phyloP scores from a whole-genome alignment of 1,139 yeast species.

The Geotrichum candidum region DNA sequence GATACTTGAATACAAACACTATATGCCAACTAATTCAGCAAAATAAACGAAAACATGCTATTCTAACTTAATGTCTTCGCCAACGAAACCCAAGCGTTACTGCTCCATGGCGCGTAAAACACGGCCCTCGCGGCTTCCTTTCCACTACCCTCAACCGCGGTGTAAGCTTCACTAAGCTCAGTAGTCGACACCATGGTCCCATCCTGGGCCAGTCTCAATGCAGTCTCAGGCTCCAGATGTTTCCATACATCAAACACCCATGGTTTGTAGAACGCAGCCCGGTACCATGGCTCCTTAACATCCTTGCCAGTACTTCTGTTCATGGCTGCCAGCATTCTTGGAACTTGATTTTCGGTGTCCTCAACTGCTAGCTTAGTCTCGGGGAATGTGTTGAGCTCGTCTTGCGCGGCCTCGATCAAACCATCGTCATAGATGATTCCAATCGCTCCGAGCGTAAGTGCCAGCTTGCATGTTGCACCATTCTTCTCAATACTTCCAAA shows the following conservation, averaged over 20 bases:
- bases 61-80: background rate
- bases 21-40: too few relatives aligned
- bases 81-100: slow-evolving; percentile 22
- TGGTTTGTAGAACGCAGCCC: slow-evolving; percentile 70
- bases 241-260: slow-evolving; percentile 64
- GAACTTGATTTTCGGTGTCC: slow-evolving; percentile 36
- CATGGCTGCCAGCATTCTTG: slow-evolving; percentile 51
- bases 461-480: slow-evolving; percentile 56
- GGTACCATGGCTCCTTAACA: slow-evolving; percentile 49
- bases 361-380: slow-evolving; percentile 49
- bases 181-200: slow-evolving; percentile 44
- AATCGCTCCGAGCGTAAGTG: slow-evolving; percentile 74
- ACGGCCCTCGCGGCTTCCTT: slow-evolving; percentile 57
- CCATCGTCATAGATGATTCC: slow-evolving; percentile 57
- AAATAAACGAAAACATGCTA: too few relatives aligned
- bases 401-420: slow-evolving; percentile 58
- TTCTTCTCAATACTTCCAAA: slow-evolving; percentile 51
- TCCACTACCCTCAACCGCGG: slow-evolving; percentile 41
- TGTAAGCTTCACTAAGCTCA: slow-evolving; percentile 50
- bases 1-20: too few relatives aligned
- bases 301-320: slow-evolving; percentile 21
- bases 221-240: slow-evolving; percentile 47
- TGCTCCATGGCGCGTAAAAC: slow-evolving; percentile 44
- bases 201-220: slow-evolving; percentile 46
- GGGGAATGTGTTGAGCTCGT: slow-evolving; percentile 54